Percentiles rank a stretch among this genome's conserved stretches.
phyloP scores from a whole-genome alignment of 768 basidiomycete species.

The Hericium alpestre region DNA sequence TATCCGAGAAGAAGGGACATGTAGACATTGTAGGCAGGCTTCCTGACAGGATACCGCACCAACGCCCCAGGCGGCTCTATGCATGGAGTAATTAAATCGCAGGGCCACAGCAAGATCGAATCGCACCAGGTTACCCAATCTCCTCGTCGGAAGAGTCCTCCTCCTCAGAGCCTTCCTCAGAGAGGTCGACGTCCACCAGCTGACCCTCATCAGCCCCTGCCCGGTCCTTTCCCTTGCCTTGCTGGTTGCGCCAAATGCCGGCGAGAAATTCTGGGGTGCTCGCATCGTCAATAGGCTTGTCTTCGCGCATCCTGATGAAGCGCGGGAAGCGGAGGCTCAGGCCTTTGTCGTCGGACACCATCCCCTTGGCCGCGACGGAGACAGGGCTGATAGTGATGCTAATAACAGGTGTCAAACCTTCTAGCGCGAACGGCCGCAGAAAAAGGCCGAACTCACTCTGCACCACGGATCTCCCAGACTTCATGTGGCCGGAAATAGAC shows the following conservation, averaged over 20 bases:
- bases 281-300: conserved; percentile 65
- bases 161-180: conserved; percentile 21
- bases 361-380: conserved; percentile 64
- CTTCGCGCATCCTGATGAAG: conserved; percentile 64
- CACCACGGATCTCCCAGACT: conserved; percentile 85
- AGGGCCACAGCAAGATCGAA: neutral
- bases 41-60: too few relatives aligned
- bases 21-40: neutral
- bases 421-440: neutral
- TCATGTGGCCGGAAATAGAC: conserved; percentile 63
- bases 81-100: too few relatives aligned
- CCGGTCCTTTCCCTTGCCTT: conserved; percentile 26
- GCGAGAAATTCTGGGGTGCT: conserved; percentile 64
- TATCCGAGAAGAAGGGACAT: neutral
- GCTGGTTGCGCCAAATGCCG: conserved; percentile 57
- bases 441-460: conserved; percentile 37
- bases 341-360: conserved; percentile 49
- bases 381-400: conserved; percentile 81
- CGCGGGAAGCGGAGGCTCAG: conserved; percentile 83
- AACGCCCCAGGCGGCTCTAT: too few relatives aligned
- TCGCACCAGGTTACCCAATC: neutral
- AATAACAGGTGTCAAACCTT: conserved; percentile 4
- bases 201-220: conserved; percentile 48
- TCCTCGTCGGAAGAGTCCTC: conserved; percentile 20
- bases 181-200: conserved; percentile 41